These are phyloP conservation scores for Aspergillus ustus DNA, from an alignment of 2,329 filamentous ascomycete species.

Conservation along the genomic window DNA sequence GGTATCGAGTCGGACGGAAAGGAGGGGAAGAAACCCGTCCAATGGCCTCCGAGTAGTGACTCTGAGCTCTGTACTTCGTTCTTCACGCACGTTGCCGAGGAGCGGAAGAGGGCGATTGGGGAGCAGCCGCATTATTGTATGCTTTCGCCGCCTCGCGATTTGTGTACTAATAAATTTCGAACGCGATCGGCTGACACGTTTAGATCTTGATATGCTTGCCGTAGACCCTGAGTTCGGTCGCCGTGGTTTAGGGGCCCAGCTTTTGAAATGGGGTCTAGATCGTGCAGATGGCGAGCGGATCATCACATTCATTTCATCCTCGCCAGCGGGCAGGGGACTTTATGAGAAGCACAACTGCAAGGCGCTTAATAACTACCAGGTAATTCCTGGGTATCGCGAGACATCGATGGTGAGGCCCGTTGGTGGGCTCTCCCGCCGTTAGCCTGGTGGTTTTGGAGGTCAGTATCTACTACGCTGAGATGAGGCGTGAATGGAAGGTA, in stretches of 20 bases:
- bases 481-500: too few species aligned
- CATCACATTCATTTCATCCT: slow-evolving; percentile 13
- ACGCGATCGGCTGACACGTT: background rate
- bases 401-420: slow-evolving; percentile 18
- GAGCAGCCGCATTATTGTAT: slow-evolving; percentile 17
- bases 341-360: slow-evolving; percentile 18
- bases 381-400: slow-evolving; percentile 16
- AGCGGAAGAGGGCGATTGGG: slow-evolving; percentile 4
- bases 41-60: slow-evolving; percentile 17
- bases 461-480: too few species aligned
- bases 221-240: slow-evolving; percentile 15
- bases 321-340: slow-evolving; percentile 12
- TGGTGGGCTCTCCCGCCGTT: background rate
- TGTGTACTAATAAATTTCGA: too few species aligned
- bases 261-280: slow-evolving; percentile 18
- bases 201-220: slow-evolving; percentile 19
- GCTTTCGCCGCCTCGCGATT: background rate
- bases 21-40: background rate
- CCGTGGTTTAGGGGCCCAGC: slow-evolving; percentile 8
- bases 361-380: slow-evolving; percentile 13
- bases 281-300: slow-evolving; percentile 14
- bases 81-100: slow-evolving; percentile 1
- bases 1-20: background rate
- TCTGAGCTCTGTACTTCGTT: slow-evolving; percentile 14
- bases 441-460: too few species aligned